phyloP scores from a whole-genome alignment of 2,329 filamentous ascomycete species.

The Nigrospora sphaerica region DNA sequence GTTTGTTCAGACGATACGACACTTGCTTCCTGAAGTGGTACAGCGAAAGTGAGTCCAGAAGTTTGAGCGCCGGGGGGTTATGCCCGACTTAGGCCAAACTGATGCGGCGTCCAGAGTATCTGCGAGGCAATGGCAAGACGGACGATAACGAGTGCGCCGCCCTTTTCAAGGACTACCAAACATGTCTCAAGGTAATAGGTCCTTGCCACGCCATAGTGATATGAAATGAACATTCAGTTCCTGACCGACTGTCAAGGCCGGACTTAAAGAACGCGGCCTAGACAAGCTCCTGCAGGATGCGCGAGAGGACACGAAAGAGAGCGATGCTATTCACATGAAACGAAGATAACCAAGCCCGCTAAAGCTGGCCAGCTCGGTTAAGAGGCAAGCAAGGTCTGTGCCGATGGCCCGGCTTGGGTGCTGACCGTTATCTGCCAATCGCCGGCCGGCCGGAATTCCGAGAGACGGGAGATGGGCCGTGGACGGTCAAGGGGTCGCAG shows the following conservation, averaged over 20 bases:
- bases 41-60: conserved; percentile 72
- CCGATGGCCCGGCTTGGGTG: no score
- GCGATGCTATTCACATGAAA: conserved; percentile 64
- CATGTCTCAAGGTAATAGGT: conserved; percentile 68
- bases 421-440: no score
- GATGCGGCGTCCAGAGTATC: conserved; percentile 59
- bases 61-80: conserved; percentile 1
- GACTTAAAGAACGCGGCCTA: conserved; percentile 82
- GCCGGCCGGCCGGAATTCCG: no score
- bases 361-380: no score
- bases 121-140: conserved; percentile 73
- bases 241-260: conserved; percentile 48
- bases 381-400: no score
- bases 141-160: conserved; percentile 73
- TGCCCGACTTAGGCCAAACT: conserved; percentile 11
- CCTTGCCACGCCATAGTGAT: conserved; percentile 1
- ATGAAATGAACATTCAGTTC: background rate
- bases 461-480: no score
- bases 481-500: no score
- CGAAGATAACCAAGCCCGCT: conserved; percentile 21
- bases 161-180: conserved; percentile 83
- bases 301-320: conserved; percentile 81
- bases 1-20: conserved; percentile 70
- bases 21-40: conserved; percentile 99
- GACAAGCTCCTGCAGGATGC: conserved; percentile 90